Conservation (phyloP, 257 asterid species). For the Pogostemon cablin region DNA sequence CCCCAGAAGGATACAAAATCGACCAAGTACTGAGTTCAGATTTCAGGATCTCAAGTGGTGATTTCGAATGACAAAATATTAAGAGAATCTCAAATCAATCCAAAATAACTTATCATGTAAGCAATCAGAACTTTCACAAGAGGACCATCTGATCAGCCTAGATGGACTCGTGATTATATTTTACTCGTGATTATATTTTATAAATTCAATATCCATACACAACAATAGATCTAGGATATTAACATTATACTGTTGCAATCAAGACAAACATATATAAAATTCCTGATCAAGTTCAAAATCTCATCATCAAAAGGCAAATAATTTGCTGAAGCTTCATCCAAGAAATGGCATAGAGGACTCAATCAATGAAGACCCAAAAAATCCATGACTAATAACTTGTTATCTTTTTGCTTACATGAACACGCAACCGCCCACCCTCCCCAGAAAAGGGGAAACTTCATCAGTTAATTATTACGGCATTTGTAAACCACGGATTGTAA, state of each 20-base stretch:
- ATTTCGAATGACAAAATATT: not conserved
- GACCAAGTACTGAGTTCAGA: not conserved
- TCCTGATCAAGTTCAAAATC: not conserved
- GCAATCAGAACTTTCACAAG: not conserved
- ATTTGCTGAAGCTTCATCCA: not conserved
- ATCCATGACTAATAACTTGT: no score
- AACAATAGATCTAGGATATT: not conserved
- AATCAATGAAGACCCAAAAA: not conserved
- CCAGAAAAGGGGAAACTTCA: not conserved
- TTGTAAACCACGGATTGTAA: slow-evolving; percentile 6
- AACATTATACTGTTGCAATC: not conserved
- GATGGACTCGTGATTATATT: no score
- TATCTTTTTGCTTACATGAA: not conserved
- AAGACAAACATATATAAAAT: slow-evolving; percentile 6
- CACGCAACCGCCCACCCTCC: slow-evolving; percentile 10
- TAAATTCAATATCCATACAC: no score
- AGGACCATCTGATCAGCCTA: no score
- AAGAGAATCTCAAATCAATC: not conserved
- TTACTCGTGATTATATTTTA: no score
- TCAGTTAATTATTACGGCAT: not conserved
- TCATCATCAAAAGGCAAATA: not conserved
- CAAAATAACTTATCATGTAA: not conserved
- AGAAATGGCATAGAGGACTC: not conserved
- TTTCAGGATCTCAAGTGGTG: not conserved
- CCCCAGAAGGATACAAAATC: not conserved